Percentiles rank a stretch among this genome's conserved stretches.
These are phyloP conservation scores for Phytophthora vignae DNA, from an alignment of 352 stramenopile genomes.

Conservation along the genomic window DNA sequence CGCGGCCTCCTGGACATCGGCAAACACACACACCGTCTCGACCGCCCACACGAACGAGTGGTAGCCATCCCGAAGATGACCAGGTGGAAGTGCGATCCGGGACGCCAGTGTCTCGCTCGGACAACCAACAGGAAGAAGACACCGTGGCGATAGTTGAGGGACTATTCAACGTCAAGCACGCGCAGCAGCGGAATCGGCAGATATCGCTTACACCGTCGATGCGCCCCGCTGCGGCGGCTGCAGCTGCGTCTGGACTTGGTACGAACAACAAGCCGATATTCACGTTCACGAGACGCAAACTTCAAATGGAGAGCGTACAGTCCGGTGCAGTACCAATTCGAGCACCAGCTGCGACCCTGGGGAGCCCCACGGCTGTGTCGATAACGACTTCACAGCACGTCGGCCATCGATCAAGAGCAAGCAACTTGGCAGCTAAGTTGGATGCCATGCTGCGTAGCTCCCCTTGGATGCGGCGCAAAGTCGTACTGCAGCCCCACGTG, in stretches of 20 bases:
- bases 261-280: slow-evolving; percentile 36
- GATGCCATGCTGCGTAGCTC: slow-evolving; percentile 66
- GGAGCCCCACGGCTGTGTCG: neutral
- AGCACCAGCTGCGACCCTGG: slow-evolving; percentile 3
- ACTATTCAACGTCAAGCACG: slow-evolving; percentile 36
- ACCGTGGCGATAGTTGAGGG: slow-evolving; percentile 21
- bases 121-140: slow-evolving; percentile 28
- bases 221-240: slow-evolving; percentile 28
- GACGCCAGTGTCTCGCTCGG: neutral
- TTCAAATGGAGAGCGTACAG: slow-evolving; percentile 26
- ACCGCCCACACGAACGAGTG: neutral
- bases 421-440: slow-evolving; percentile 65
- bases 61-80: slow-evolving; percentile 9
- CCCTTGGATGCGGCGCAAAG: slow-evolving; percentile 64
- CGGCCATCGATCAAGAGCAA: slow-evolving; percentile 33
- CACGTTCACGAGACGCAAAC: slow-evolving; percentile 36
- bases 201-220: slow-evolving; percentile 34
- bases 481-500: slow-evolving; percentile 58
- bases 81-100: slow-evolving; percentile 16
- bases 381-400: slow-evolving; percentile 29
- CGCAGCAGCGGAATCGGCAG: slow-evolving; percentile 36
- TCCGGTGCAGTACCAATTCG: neutral
- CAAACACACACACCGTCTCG: slow-evolving; percentile 11
- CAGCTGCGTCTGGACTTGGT: slow-evolving; percentile 23
- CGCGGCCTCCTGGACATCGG: slow-evolving; percentile 20